Evolutionary conservation across 129 eudicot species (phyloP).

Genomic region (Daucus carota): DH1_v3.0 NC_030382.2:39537501-39538000

Average conservation of each 20-base stretch:
- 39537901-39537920: neutral
- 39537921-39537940: neutral
- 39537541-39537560: neutral
- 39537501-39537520: neutral
- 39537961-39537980: conserved; percentile 25
- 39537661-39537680: conserved; percentile 1
- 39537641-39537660: conserved; percentile 11
- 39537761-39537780: neutral
- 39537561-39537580: neutral
- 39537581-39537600: conserved; percentile 15
- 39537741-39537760: conserved; percentile 31
- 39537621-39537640: conserved; percentile 22
- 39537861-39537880: neutral
- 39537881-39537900: neutral
- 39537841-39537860: neutral
- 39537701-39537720: conserved; percentile 21
- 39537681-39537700: conserved; percentile 32
- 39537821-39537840: neutral
- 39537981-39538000: conserved; percentile 28
- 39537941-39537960: conserved; percentile 25
- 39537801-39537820: neutral
- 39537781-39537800: conserved; percentile 5
- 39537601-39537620: conserved; percentile 47
- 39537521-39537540: neutral
- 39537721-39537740: conserved; percentile 14